Evolutionary conservation across 2,329 filamentous ascomycete genomes (phyloP), one percentile per base, ranked within the genome.

Genomic region (Akanthomyces lecanii): DNA sequence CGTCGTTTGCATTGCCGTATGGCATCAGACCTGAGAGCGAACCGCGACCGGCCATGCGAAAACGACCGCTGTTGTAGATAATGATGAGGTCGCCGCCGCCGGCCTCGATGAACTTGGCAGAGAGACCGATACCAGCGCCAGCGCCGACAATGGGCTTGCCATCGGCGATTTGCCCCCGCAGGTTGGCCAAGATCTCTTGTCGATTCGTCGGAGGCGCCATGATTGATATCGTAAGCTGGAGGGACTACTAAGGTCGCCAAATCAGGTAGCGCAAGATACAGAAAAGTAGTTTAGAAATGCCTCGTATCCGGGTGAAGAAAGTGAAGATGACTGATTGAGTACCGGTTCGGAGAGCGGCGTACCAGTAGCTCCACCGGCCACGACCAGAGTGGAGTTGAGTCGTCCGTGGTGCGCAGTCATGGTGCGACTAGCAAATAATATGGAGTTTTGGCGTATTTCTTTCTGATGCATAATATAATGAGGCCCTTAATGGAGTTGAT

Each of bases 21-120:
- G 88, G 87, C 86, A 90, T 89, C 56, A 90, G 73, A 0, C 88
- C 88, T 0, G 88, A 87, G 12, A 90, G 74, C 0, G 86, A 89
- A 0, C 88, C 88, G 48, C 85, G 78, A 0, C 89, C 88, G 0
- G 87, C 88, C 89, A 91, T 91, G 11, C 88, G 84, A 71, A 88
- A 91, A 4, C 88, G 82, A 0, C 88, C 88, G 44, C 84, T 87
- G 73, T 90, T 90, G 78, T 90, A 90, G 68, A 90, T 82, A 65
- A 90, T 85, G 69, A 91, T 89, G 48, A 91, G 76, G 68, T 90
- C 87, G 16, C 82, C 85, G 65, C 87, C 86, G 44, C 88, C 88
- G 52, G 81, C 80, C 72, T 91, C 88, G 66, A 89, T 82, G 69
- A 83, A 88, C 68, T 91, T 91, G 64, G 88, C 88, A 2, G 86